These are phyloP conservation scores for Ramaria sp. DNA, from an alignment of 768 basidiomycete species.

Conservation along the genomic window DNA sequence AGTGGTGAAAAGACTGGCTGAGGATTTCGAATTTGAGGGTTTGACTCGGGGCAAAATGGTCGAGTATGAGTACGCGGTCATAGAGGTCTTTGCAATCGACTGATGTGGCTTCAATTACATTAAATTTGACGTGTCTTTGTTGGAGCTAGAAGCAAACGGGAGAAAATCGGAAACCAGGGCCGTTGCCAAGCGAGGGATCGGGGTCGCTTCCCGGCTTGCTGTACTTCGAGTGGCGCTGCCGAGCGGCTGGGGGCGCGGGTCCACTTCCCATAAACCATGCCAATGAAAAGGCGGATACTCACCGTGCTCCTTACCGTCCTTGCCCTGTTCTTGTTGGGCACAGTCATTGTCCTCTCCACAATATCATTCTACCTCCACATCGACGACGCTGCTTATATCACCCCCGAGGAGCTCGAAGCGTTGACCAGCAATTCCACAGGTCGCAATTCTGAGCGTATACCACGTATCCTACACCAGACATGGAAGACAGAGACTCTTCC, in stretches of 20 bases:
- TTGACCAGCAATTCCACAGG: conserved; percentile 50
- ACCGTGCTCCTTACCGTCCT: conserved; percentile 44
- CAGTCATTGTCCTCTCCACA: conserved; percentile 84
- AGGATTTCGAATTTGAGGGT: conserved; percentile 2
- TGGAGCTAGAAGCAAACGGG: no score
- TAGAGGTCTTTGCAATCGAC: neutral
- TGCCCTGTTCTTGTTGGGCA: conserved; percentile 74
- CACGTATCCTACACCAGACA: conserved; percentile 93
- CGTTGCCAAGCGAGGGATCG: no score
- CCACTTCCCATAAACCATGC: neutral
- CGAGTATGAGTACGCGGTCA: conserved; percentile 2
- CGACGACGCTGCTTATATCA: conserved; percentile 65
- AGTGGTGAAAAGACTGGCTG: neutral
- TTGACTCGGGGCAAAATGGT: neutral
- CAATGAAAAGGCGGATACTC: conserved; percentile 25
- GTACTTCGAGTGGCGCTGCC: no score
- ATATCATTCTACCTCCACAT: conserved; percentile 86
- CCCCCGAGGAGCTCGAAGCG: conserved; percentile 62
- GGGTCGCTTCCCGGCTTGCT: no score
- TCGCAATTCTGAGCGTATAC: conserved; percentile 65
- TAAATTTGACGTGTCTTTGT: neutral
- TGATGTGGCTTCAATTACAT: neutral
- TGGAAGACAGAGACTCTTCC: conserved; percentile 93
- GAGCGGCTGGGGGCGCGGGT: no score
- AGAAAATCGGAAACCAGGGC: no score